phyloP scores from a whole-genome alignment of 2,329 filamentous ascomycete species.

The Pleomassaria siparia region DNA sequence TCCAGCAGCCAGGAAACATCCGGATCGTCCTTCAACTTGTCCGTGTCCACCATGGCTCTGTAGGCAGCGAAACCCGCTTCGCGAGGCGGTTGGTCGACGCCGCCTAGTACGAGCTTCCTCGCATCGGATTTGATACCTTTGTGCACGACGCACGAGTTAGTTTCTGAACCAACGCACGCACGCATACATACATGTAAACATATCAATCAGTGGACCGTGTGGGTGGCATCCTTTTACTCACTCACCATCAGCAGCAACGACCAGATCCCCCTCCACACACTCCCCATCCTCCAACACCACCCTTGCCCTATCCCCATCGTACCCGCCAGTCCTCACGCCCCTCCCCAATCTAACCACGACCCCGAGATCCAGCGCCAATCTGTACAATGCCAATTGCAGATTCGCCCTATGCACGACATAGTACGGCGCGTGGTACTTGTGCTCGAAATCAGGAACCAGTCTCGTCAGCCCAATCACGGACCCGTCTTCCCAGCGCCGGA shows the following conservation, averaged over 20 bases:
- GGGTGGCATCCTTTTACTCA: too few relatives aligned
- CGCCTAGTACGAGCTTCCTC: conserved; percentile 14
- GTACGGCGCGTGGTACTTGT: conserved; percentile 18
- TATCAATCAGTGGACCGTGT: too few relatives aligned
- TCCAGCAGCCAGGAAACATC: conserved; percentile 23
- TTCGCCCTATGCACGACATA: conserved; percentile 25
- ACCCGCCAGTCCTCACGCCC: conserved; percentile 14
- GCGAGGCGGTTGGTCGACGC: conserved; percentile 41
- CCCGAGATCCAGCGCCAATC: conserved; percentile 16
- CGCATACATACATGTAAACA: neutral
- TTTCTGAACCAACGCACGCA: conserved; percentile 52
- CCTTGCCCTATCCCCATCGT: conserved; percentile 7
- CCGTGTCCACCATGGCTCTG: conserved; percentile 53
- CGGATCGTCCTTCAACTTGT: conserved; percentile 46
- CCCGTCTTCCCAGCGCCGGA: conserved; percentile 55
- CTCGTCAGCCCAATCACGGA: conserved; percentile 52
- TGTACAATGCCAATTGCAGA: conserved; percentile 18
- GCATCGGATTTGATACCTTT: conserved; percentile 22
- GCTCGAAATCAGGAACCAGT: conserved; percentile 54
- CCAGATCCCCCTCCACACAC: conserved; percentile 36
- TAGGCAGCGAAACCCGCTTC: conserved; percentile 65
- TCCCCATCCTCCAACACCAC: conserved; percentile 43
- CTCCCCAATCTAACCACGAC: conserved; percentile 13
- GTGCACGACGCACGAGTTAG: conserved; percentile 23
- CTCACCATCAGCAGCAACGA: conserved; percentile 35